Percentiles rank a stretch among this genome's conserved stretches.
These are phyloP conservation scores for Tephrocybe sp. DNA, from an alignment of 768 basidiomycete species.

Conservation along the genomic window DNA sequence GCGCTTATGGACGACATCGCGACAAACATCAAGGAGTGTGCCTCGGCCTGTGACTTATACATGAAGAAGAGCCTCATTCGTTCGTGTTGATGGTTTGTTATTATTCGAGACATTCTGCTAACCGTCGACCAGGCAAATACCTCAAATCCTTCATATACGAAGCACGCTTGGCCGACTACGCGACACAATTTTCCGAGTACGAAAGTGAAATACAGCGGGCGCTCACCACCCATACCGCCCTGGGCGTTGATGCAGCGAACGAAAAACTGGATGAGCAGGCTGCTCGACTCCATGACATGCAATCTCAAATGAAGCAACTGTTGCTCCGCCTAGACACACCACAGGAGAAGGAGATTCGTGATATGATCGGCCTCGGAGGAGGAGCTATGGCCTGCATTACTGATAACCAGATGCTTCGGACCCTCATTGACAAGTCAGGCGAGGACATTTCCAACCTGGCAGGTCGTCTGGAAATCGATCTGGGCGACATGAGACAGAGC, in stretches of 20 bases:
- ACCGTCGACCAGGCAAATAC: background rate
- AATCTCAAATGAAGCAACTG: background rate
- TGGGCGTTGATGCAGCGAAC: background rate
- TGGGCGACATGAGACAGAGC: background rate
- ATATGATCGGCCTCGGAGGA: background rate
- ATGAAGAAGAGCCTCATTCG: background rate
- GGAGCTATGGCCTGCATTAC: background rate
- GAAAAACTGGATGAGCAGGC: background rate
- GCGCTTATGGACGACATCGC: background rate
- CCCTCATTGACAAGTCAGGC: background rate
- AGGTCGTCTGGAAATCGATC: background rate
- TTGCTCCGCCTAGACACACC: background rate
- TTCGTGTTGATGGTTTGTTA: background rate
- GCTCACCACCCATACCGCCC: background rate
- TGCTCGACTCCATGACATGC: background rate
- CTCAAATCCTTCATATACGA: background rate
- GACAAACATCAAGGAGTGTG: background rate
- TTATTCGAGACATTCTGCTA: background rate
- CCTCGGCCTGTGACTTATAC: background rate
- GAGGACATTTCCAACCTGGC: background rate
- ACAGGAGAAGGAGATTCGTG: constrained; percentile 1
- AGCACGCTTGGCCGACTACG: background rate
- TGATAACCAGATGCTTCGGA: background rate
- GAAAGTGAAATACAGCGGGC: background rate
- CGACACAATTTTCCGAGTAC: background rate